Percentiles rank a stretch among this genome's conserved stretches.
Conservation (phyloP, 768 basidiomycete species). For the Kwoniella bestiolae region DNA sequence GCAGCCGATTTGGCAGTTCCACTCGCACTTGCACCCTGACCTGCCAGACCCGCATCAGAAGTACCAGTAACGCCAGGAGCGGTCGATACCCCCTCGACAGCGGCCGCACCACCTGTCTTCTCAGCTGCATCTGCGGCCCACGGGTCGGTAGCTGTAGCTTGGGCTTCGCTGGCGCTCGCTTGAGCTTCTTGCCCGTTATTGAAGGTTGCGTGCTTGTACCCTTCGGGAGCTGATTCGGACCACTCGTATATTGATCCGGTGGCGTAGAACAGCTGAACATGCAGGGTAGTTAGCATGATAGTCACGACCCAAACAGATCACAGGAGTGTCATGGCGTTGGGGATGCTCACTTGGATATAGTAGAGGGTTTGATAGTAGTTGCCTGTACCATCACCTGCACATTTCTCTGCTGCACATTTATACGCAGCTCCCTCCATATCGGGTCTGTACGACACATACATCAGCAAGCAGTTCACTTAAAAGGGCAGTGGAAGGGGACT, state of each 20-base stretch:
- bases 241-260: slow-evolving; percentile 33
- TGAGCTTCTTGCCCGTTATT: neutral
- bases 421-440: slow-evolving; percentile 13
- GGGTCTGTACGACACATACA: slow-evolving; percentile 2
- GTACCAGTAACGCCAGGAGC: neutral
- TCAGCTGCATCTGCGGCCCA: slow-evolving; percentile 7
- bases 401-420: slow-evolving; percentile 12
- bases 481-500: neutral
- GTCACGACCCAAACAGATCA: too few relatives aligned
- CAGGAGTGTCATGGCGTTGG: too few relatives aligned
- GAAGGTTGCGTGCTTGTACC: slow-evolving; percentile 20
- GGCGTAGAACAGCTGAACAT: slow-evolving; percentile 34
- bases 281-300: too few relatives aligned
- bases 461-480: too few relatives aligned
- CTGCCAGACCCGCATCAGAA: neutral
- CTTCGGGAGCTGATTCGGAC: slow-evolving; percentile 22
- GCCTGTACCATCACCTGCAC: slow-evolving; percentile 17
- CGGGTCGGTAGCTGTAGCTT: slow-evolving; percentile 8
- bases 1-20: neutral
- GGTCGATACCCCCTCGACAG: neutral
- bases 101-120: neutral
- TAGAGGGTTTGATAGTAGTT: slow-evolving; percentile 27
- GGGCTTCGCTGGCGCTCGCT: neutral
- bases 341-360: slow-evolving; percentile 25
- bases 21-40: neutral